A percentile compares a stretch with the other conserved stretches of the same genome.
phyloP scores from a whole-genome alignment of 257 asterid genomes.

The Voacanga thouarsii region DNA sequence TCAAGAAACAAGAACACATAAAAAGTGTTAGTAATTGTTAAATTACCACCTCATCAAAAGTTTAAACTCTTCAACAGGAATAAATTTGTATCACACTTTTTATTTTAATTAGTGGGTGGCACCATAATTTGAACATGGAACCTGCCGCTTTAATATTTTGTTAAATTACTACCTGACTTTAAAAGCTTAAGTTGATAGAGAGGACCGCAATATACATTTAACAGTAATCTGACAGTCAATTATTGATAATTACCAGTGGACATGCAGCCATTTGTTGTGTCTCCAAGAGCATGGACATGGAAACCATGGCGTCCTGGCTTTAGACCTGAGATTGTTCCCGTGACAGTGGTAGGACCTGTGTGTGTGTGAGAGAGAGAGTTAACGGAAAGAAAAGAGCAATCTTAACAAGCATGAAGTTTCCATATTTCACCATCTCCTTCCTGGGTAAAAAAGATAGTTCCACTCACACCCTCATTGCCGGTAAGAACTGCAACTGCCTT shows the following conservation, averaged over 20 bases:
- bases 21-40: neutral
- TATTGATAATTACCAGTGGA: slow-evolving; percentile 64
- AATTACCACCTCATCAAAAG: neutral
- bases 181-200: neutral
- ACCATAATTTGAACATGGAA: neutral
- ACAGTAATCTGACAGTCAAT: neutral
- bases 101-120: neutral
- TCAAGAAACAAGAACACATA: neutral
- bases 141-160: neutral
- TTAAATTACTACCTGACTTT: neutral
- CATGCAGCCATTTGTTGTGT: slow-evolving; percentile 97
- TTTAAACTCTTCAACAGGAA: neutral
- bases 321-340: slow-evolving; percentile 72
- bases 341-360: slow-evolving; percentile 77
- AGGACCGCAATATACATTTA: neutral
- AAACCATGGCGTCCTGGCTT: slow-evolving; percentile 93
- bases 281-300: slow-evolving; percentile 98
- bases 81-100: neutral
- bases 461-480: slow-evolving; percentile 79
- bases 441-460: slow-evolving; percentile 64
- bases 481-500: slow-evolving; percentile 89
- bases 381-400: neutral
- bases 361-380: neutral
- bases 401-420: neutral
- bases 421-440: slow-evolving; percentile 72